phyloP scores from a whole-genome alignment of 208 protist species.

The Trypanosoma scelopori region DNA sequence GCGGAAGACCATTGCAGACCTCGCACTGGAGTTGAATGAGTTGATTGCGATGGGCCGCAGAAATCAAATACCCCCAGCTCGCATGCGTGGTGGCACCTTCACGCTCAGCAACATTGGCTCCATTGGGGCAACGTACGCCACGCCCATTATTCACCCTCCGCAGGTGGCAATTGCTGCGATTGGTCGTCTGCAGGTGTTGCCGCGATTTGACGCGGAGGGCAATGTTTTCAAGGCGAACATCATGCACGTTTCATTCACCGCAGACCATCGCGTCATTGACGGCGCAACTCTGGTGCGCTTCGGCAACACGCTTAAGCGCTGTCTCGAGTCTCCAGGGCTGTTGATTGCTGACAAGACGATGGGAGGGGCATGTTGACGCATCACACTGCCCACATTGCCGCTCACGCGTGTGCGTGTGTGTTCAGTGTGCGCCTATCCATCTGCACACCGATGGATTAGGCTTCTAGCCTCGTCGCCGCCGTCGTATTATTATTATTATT shows the following conservation, averaged over 20 bases:
- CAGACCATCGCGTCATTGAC: slow-evolving; percentile 96
- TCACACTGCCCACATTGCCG: background rate
- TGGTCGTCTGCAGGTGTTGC: slow-evolving; percentile 85
- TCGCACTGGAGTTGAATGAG: slow-evolving; percentile 90
- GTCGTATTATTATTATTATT: no score
- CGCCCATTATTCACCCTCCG: slow-evolving; percentile 88
- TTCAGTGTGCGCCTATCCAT: background rate
- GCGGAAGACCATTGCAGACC: slow-evolving; percentile 84
- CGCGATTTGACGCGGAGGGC: slow-evolving; percentile 71
- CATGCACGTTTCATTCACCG: slow-evolving; percentile 82
- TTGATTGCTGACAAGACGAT: slow-evolving; percentile 82
- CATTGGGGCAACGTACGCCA: slow-evolving; percentile 94
- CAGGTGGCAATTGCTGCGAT: slow-evolving; percentile 94
- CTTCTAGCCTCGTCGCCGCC: no score
- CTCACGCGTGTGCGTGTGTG: background rate
- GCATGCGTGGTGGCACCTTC: slow-evolving; percentile 93
- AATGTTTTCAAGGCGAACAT: slow-evolving; percentile 67
- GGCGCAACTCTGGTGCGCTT: slow-evolving; percentile 97
- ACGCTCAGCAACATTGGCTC: slow-evolving; percentile 96
- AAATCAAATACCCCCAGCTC: slow-evolving; percentile 54
- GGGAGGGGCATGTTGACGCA: background rate
- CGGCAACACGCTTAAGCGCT: slow-evolving; percentile 84
- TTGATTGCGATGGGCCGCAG: slow-evolving; percentile 58
- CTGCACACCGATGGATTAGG: no score
- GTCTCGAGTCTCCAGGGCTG: slow-evolving; percentile 83